A percentile compares a stretch with the other conserved stretches of the same genome.
These are phyloP conservation scores for Rubia peregrina DNA, from an alignment of 305 asterid species.

Conservation along the genomic window DNA sequence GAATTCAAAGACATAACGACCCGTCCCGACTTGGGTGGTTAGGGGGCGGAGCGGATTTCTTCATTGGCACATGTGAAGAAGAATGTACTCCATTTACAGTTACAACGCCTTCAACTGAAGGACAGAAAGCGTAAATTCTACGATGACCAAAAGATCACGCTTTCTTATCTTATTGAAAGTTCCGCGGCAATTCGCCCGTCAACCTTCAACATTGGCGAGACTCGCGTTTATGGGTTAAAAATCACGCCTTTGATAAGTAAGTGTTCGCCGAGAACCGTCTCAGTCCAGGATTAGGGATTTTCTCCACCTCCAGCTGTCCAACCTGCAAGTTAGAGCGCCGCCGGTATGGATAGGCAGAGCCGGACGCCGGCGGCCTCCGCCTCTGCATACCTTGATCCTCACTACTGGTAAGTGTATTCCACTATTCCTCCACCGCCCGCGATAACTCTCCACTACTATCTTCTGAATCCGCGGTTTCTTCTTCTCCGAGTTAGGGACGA, in stretches of 20 bases:
- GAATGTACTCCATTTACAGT: too few relatives aligned
- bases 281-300: constrained; percentile 17
- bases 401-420: constrained; percentile 48
- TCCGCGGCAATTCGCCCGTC: not conserved
- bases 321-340: not conserved
- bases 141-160: not conserved
- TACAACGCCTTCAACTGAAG: not conserved
- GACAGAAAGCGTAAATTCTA: not conserved
- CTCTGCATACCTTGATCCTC: constrained; percentile 68
- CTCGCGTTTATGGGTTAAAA: not conserved
- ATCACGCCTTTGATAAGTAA: constrained; percentile 2
- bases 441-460: not conserved
- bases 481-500: constrained; percentile 47
- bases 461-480: not conserved
- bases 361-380: constrained; percentile 29
- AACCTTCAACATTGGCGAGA: constrained; percentile 2
- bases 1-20: too few relatives aligned
- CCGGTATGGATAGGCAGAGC: constrained; percentile 29
- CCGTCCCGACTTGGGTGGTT: too few relatives aligned
- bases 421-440: not conserved
- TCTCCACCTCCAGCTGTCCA: not conserved
- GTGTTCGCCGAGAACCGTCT: not conserved
- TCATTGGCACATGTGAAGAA: too few relatives aligned
- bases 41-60: too few relatives aligned
- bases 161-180: not conserved